A percentile compares a stretch with the other conserved stretches of the same genome.
These are phyloP conservation scores for Scedosporium apiospermum DNA, from an alignment of 2,329 filamentous ascomycete species.

Conservation along the genomic window DNA sequence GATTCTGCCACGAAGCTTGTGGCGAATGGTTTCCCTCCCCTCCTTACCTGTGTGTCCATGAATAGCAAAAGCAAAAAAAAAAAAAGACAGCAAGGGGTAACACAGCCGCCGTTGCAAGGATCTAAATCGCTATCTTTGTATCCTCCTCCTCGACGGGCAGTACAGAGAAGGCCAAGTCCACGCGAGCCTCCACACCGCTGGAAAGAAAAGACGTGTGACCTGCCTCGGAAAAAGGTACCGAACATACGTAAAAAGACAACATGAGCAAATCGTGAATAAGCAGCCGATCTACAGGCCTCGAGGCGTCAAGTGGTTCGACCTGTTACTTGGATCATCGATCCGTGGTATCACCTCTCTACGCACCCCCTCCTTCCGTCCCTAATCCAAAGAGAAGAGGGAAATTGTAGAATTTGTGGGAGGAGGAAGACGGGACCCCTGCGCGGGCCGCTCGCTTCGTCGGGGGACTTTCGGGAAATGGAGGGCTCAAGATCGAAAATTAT, in stretches of 20 bases:
- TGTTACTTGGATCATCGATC: conserved; percentile 4
- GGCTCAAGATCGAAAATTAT: too few species aligned
- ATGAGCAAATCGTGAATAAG: conserved; percentile 6
- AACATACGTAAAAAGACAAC: not conserved
- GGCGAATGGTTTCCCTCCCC: not conserved
- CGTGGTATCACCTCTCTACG: conserved; percentile 2
- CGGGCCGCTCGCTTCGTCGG: not conserved
- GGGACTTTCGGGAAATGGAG: not conserved
- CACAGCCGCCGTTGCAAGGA: too few species aligned
- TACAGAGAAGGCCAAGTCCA: not conserved
- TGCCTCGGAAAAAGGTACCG: not conserved
- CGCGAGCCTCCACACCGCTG: not conserved
- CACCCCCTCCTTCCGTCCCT: not conserved
- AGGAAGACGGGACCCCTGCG: not conserved
- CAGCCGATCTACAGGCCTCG: conserved; percentile 2
- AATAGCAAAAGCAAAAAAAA: too few species aligned
- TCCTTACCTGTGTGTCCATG: not conserved
- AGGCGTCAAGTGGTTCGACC: conserved; percentile 5
- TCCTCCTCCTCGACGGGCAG: not conserved
- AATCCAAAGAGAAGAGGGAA: not conserved
- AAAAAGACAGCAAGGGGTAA: too few species aligned
- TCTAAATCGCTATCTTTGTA: too few species aligned
- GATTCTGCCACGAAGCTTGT: not conserved
- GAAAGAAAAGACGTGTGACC: too few species aligned
- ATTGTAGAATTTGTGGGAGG: not conserved